Evolutionary conservation across 2,329 filamentous ascomycete species (phyloP), one percentile per base, ranked within the genome.

Genomic region (Cladophialophora psammophila): DNA sequence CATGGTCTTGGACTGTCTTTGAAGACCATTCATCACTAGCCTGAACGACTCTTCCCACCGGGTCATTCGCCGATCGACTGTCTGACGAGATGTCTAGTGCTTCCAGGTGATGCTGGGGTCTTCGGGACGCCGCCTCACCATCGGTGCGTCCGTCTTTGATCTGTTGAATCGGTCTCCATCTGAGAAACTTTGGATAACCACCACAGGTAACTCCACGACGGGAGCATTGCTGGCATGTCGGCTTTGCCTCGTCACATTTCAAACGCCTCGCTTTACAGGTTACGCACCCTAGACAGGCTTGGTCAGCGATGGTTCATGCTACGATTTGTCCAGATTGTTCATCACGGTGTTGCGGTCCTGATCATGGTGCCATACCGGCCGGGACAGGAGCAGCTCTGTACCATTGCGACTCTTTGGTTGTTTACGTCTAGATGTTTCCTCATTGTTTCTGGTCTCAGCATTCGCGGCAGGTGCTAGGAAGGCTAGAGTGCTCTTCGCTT

Each of bases 201-300:
- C 88, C 89, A 75, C 89, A 92, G 3, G 80, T 75, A 26, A 91
- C 88, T 70, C 85, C 87, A 57, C 89, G 83, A 71, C 86, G 86
- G 50, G 86, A 81, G 75, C 89, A 91, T 79, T 91, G 88, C 66
- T 86, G 81, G 72, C 89, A 91, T 20, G 82, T 84, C 0, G 89
- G 89, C 71, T 91, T 91, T 54, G 85, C 86, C 79, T 92, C 89
- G 75, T 91, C 89, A 78, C 89, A 92, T 78, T 91, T 92, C 62
- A 91, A 79, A 67, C 89, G 83, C 78, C 91, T 91, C 66, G 86
- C 83, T 78, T 91, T 92, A 81, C 89, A 92, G 60, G 89, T 91
- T 71, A 88, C 83, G 78, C 89, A 92, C 70, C 89, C 89, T 91
- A 75, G n/a, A 38, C 10, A 8, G n/a, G 53, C 53, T 8, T 13